Conservation (phyloP, 2,329 filamentous ascomycete genomes). For the Aspergillus intermedius region DNA sequence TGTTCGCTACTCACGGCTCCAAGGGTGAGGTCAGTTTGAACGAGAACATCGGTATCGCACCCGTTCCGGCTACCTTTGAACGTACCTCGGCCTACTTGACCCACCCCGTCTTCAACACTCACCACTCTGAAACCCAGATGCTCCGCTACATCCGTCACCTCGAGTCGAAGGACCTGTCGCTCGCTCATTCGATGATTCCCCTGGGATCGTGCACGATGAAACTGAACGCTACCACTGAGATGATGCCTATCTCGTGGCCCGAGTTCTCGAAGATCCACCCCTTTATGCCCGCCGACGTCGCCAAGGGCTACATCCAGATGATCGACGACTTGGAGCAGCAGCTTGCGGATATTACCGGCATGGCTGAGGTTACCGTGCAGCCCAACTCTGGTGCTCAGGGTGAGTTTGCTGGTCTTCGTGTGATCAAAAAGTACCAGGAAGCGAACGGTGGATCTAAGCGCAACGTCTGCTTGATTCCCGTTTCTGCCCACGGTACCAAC, state of each 20-base stretch:
- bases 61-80: conserved; percentile 51
- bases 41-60: conserved; percentile 32
- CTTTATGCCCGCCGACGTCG: conserved; percentile 59
- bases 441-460: conserved; percentile 58
- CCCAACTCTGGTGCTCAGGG: conserved; percentile 95
- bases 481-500: conserved; percentile 93
- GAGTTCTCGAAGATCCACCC: conserved; percentile 77
- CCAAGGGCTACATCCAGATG: conserved; percentile 63
- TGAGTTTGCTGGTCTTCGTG: conserved; percentile 82
- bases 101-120: conserved; percentile 88
- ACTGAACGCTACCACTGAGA: conserved; percentile 87
- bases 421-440: conserved; percentile 80
- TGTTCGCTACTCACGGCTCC: conserved; percentile 45
- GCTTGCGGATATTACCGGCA: conserved; percentile 76
- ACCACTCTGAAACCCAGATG: conserved; percentile 92
- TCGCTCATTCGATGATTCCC: conserved; percentile 96
- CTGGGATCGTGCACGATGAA: conserved; percentile 98
- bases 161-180: conserved; percentile 86
- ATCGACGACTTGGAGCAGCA: conserved; percentile 68
- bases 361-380: conserved; percentile 82
- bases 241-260: conserved; percentile 75
- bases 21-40: conserved; percentile 27
- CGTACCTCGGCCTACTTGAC: conserved; percentile 72
- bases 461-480: conserved; percentile 88
- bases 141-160: conserved; percentile 89